phyloP scores from a whole-genome alignment of 768 basidiomycete genomes.

The Lactarius hatsudake region DNA sequence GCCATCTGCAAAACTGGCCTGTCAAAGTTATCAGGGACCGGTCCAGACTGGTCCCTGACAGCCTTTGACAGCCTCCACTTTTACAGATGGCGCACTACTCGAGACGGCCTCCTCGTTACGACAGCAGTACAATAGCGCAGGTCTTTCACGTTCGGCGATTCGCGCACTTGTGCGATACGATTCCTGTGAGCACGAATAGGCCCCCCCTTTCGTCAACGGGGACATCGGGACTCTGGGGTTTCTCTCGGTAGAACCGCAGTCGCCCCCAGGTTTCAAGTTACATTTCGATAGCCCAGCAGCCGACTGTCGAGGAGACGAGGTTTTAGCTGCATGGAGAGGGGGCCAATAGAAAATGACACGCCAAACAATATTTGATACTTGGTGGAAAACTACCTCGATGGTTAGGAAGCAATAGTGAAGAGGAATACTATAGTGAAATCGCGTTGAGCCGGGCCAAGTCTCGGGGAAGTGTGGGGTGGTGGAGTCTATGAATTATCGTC shows the following conservation, averaged over 20 bases:
- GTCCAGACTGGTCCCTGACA: too few relatives aligned
- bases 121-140: background rate
- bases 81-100: background rate
- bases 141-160: constrained; percentile 7
- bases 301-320: background rate
- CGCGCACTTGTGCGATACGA: constrained; percentile 7
- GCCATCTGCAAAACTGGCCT: too few relatives aligned
- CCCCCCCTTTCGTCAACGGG: constrained; percentile 2
- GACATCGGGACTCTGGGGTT: constrained; percentile 3
- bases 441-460: background rate
- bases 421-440: background rate
- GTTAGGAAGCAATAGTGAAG: background rate
- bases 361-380: constrained; percentile 6
- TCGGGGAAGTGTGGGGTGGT: background rate
- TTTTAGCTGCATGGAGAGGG: background rate
- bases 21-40: too few relatives aligned
- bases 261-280: background rate
- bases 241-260: background rate
- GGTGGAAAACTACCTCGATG: background rate
- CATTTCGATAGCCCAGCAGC: background rate
- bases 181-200: constrained; percentile 2
- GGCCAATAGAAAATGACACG: background rate
- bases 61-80: too few relatives aligned
- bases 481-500: constrained; percentile 1
- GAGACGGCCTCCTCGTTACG: constrained; percentile 1